Evolutionary conservation across 1,139 yeast species (phyloP).

Genomic region (Candida sp.): DNA sequence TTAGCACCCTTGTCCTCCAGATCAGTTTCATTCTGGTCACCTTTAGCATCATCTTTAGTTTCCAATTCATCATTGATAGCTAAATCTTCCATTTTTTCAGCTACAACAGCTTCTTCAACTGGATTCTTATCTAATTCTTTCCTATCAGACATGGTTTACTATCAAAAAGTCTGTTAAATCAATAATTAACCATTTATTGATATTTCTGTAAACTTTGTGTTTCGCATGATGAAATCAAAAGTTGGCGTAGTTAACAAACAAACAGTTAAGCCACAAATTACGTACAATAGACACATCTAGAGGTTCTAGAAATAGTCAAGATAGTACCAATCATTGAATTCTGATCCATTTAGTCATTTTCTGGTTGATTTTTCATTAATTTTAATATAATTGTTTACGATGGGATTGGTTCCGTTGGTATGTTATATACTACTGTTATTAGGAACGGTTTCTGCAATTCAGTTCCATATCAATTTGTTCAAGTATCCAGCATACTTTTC

Average conservation of each 20-base stretch:
- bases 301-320: too few relatives aligned
- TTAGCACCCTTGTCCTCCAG: not conserved
- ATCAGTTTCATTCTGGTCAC: not conserved
- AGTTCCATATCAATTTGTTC: conserved; percentile 33
- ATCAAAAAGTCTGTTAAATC: not conserved
- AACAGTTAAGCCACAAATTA: too few relatives aligned
- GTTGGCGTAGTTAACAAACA: not conserved
- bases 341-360: too few relatives aligned
- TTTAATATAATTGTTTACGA: conserved; percentile 5
- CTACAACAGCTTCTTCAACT: not conserved
- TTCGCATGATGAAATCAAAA: not conserved
- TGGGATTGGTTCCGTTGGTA: conserved; percentile 29
- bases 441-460: conserved; percentile 33
- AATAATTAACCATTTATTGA: not conserved
- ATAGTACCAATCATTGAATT: too few relatives aligned
- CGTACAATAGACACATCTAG: too few relatives aligned
- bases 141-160: not conserved
- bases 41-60: not conserved
- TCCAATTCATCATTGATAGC: not conserved
- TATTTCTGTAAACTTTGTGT: not conserved
- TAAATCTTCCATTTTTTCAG: not conserved
- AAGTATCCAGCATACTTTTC: conserved; percentile 31
- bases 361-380: not conserved
- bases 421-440: conserved; percentile 27
- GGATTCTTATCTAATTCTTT: not conserved